Evolutionary conservation across 805 yeast genomes (phyloP), one percentile per base, ranked within the genome.

Genomic region (Lipomyces starkeyi): DNA sequence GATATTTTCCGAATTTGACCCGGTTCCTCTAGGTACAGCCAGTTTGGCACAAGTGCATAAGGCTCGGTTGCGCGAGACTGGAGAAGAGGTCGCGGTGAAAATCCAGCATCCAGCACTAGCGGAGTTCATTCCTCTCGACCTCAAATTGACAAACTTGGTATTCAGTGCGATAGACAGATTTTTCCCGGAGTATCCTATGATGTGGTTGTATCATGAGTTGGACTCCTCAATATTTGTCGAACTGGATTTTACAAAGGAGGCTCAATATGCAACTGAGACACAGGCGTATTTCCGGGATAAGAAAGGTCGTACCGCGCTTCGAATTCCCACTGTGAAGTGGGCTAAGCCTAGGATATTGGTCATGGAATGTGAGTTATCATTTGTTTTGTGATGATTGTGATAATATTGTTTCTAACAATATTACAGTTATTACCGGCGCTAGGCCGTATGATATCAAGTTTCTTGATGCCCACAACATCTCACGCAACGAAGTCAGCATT

Each of bases 141-240:
- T 95, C 1, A 81, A 85, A 74, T 79, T 95, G 76, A 93, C 98
- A 0, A 84, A 85, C 65, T 82, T 87, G 2, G 97, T 93, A 3
- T 94, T 94, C 76, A 81, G 82, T 35, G 78, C 90, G 69, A 87
- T 95, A 83, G 87, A 87, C 75, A 84, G 85, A 71, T 88, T 91
- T 11, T 95, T 95, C 76, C 98, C 99, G 0, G 95, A 95, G 66
- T 95, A 94, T 76, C 97, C 98, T 0, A 79, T 96, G 72, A 86
- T 89, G 2, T 95, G 99, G 99, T 83, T 95, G n/a, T 91, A 97
- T 14, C 97, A 95, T 67, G 99, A 95, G 78, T 82, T 95, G 78
- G 91, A 91, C 74, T 83, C 83, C 43, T 91, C 97, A 1, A 93
- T 95, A 63, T 93, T 83, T 76, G 93, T 91, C n/a, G 99, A 95